Evolutionary conservation across 2,329 filamentous ascomycete genomes (phyloP), one percentile per base, ranked within the genome.

Genomic region (Beauveria varroae): DNA sequence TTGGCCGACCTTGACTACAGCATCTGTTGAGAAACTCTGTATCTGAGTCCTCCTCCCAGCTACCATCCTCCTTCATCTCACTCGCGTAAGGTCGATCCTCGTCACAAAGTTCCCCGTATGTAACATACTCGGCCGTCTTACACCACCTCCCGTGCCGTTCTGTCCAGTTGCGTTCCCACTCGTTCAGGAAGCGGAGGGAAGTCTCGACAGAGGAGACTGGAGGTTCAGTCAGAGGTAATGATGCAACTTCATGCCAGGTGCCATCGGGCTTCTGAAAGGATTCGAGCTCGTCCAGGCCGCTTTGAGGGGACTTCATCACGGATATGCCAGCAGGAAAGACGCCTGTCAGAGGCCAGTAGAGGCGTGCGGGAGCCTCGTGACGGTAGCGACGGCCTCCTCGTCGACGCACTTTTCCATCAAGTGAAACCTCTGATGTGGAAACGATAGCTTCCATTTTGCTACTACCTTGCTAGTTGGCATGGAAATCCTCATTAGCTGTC

Each of bases 221-320:
- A 49, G 67, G 67, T 43, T 69, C 65, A 28, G 68, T 69, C 16
- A 70, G 44, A 14, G 68, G 65, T 37, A 66, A 49, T 37, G 66
- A 63, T n/a, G 67, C 63, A 56, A 70, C 65, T 53, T 65, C 63
- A 60, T 70, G 68, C 67, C 67, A 71, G 24, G 62, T 67, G 54
- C 67, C 63, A 46, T 59, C 61, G 30, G 30, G 9, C 9, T 28
- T 47, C 24, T 56, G 28, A 54, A 57, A 37, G 12, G 1, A 16
- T n/a, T 54, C 51, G 16, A 24, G 34, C 22, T 12, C 34, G 20
- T 54, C 51, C 22, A 10, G 24, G 34, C 20, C 34, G 18, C 34
- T 28, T 12, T 7, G 34, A n/a, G 6, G 18, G 20, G 20, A 28
- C 51, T n/a, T 43, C 51, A 54, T 54, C 3, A 54, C 51, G 7